These are phyloP conservation scores for Zea mays DNA, from an alignment of 176 grass and related monocot genomes.

Conservation along the genomic window Zm-B73-REFERENCE-NAM-5.0 NC_050103.1:121492001-121492500, in stretches of 20 bases:
- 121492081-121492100: conserved; percentile 37
- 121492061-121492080: conserved; percentile 36
- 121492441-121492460: not conserved
- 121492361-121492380: conserved; percentile 37
- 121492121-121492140: conserved; percentile 28
- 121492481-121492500: not conserved
- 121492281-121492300: not conserved
- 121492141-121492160: conserved; percentile 34
- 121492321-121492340: not conserved
- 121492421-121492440: not conserved
- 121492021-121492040: conserved; percentile 43
- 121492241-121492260: conserved; percentile 3
- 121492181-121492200: conserved; percentile 53
- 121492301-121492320: conserved; percentile 10
- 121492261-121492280: conserved; percentile 2
- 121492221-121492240: conserved; percentile 8
- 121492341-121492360: conserved; percentile 8
- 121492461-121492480: not conserved
- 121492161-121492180: conserved; percentile 55
- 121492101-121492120: conserved; percentile 29
- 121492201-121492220: conserved; percentile 51
- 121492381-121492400: conserved; percentile 19
- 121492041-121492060: conserved; percentile 47
- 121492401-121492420: not conserved
- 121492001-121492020: conserved; percentile 67